Conservation (phyloP, 192 early-diverging fungal species). For the Coemansia sp. region DNA sequence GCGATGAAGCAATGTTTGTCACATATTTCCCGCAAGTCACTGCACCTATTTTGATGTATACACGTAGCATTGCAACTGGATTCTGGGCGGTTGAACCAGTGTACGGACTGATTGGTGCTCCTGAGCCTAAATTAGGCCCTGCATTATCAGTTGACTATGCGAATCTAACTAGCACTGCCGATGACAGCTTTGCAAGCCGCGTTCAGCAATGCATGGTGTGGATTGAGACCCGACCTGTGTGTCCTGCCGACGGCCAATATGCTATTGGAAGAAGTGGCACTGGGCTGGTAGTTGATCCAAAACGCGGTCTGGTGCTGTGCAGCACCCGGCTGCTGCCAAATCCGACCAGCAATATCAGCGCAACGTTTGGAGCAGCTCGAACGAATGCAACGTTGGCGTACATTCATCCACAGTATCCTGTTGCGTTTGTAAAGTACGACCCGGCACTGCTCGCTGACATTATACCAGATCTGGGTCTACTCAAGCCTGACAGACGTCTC, state of each 20-base stretch:
- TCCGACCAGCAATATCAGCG: conserved; percentile 72
- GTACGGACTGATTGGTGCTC: conserved; percentile 5
- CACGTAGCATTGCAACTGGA: conserved; percentile 30
- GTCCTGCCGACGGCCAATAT: conserved; percentile 22
- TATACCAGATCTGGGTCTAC: background rate
- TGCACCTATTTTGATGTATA: conserved; percentile 14
- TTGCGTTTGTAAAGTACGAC: conserved; percentile 33
- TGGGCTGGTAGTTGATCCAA: conserved; percentile 68
- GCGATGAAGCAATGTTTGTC: conserved; percentile 75
- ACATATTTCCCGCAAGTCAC: conserved; percentile 35
- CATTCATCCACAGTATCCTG: conserved; percentile 70
- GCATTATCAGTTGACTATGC: background rate
- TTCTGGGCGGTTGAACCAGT: conserved; percentile 37
- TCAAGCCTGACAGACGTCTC: background rate
- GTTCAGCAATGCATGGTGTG: conserved; percentile 17
- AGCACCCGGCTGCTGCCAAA: conserved; percentile 75
- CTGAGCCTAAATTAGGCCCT: background rate
- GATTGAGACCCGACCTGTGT: conserved; percentile 12
- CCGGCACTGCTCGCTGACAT: conserved; percentile 5
- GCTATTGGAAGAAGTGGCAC: conserved; percentile 54
- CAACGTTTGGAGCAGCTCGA: conserved; percentile 82
- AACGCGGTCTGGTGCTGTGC: conserved; percentile 76
- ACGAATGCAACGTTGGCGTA: conserved; percentile 75
- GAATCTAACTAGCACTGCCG: background rate
- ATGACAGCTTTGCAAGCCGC: background rate